phyloP scores from a whole-genome alignment of 2,329 filamentous ascomycete species.

The Nothophoma quercina region DNA sequence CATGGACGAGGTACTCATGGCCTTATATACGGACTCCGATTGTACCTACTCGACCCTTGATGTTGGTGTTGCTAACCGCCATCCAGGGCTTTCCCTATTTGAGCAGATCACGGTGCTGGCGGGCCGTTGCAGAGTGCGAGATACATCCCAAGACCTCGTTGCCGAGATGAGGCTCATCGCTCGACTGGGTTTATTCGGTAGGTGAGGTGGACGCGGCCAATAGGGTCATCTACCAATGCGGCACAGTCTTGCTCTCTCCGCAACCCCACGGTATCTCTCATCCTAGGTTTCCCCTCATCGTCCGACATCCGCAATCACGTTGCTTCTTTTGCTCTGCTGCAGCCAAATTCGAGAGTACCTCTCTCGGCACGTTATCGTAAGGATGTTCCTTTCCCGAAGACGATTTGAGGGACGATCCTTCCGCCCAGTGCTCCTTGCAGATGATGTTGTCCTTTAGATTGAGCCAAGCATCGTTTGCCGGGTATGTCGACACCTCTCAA shows the following conservation, averaged over 20 bases:
- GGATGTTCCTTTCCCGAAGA: background rate
- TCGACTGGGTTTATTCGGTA: background rate
- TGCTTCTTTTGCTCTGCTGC: background rate
- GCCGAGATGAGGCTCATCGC: conserved; percentile 10
- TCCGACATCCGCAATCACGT: background rate
- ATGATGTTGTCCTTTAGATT: background rate
- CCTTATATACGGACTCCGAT: conserved; percentile 3
- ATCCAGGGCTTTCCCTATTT: conserved; percentile 7
- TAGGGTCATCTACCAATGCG: too few relatives aligned
- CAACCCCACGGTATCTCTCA: background rate
- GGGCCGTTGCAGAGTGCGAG: conserved; percentile 14
- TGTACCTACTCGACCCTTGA: background rate
- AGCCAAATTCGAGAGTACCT: background rate
- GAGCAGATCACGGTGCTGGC: conserved; percentile 10
- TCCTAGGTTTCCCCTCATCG: background rate
- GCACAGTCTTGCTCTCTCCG: too few relatives aligned
- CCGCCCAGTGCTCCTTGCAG: background rate
- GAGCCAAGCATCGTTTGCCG: conserved; percentile 7
- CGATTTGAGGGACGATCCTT: background rate
- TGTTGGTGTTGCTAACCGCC: background rate
- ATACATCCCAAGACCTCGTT: background rate
- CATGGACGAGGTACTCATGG: background rate
- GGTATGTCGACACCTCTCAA: background rate
- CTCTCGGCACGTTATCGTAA: background rate
- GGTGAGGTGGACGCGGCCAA: background rate